Evolutionary conservation across 345 rosid species (phyloP).

Genomic region (Passiflora organensis): DNA sequence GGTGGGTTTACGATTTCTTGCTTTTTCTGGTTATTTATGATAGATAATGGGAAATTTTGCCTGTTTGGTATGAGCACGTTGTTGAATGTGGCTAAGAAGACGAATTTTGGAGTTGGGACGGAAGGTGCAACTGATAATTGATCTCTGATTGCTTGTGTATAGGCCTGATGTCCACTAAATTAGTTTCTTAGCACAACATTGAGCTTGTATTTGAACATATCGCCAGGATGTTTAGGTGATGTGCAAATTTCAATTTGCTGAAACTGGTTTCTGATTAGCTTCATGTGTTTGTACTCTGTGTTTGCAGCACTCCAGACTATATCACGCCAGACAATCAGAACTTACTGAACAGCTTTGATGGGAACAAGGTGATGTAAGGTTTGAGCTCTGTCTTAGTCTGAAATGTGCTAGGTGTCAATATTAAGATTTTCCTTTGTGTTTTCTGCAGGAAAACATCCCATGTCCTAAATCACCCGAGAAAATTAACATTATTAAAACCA

Average conservation of each 20-base stretch:
- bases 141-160: no score
- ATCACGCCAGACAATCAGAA: slow-evolving; percentile 87
- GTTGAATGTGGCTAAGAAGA: no score
- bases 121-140: no score
- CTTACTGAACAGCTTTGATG: slow-evolving; percentile 44
- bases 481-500: slow-evolving; percentile 48
- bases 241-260: not conserved
- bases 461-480: slow-evolving; percentile 97
- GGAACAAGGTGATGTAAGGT: slow-evolving; percentile 45
- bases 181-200: no score
- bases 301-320: slow-evolving; percentile 91
- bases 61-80: no score
- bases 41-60: not conserved
- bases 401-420: not conserved
- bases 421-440: not conserved
- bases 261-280: not conserved
- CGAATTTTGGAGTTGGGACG: no score
- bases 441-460: slow-evolving; percentile 52
- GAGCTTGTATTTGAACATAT: no score
- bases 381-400: not conserved
- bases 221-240: not conserved
- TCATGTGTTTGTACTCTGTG: not conserved
- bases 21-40: not conserved
- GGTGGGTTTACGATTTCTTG: not conserved
- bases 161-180: no score